Evolutionary conservation across 192 early-diverging fungal species (phyloP).

Genomic region (Chytriomyces confervae): DNA sequence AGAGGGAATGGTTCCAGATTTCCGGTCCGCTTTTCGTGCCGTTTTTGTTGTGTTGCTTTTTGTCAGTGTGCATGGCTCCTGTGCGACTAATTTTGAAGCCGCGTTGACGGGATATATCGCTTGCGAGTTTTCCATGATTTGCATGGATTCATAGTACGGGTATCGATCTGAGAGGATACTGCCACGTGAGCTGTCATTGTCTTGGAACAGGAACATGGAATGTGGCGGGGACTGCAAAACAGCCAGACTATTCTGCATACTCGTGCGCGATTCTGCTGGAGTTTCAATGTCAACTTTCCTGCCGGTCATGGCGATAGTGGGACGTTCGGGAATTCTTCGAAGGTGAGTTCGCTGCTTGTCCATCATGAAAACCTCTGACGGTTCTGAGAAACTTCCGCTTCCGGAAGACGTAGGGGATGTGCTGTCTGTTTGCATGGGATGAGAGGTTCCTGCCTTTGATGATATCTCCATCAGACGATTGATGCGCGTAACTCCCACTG

Average conservation of each 20-base stretch:
- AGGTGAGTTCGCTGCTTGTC: constrained; percentile 1
- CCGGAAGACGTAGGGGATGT: background rate
- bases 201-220: background rate
- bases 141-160: no score
- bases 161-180: no score
- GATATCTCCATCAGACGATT: constrained; percentile 3
- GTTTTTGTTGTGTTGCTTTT: no score
- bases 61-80: no score
- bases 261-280: constrained; percentile 5
- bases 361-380: background rate
- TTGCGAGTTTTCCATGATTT: no score
- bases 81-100: no score
- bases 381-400: background rate
- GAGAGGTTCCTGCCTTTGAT: background rate
- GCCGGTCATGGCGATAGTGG: constrained; percentile 6
- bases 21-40: no score
- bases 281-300: constrained; percentile 26
- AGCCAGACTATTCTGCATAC: constrained; percentile 16
- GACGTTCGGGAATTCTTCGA: constrained; percentile 20
- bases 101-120: no score
- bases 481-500: constrained; percentile 4
- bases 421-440: background rate
- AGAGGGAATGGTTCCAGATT: no score
- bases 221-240: background rate
- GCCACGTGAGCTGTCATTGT: no score